Percentiles rank a stretch among this genome's conserved stretches.
phyloP scores from a whole-genome alignment of 345 rosid species.

The Eucalyptus dawsonii region DNA sequence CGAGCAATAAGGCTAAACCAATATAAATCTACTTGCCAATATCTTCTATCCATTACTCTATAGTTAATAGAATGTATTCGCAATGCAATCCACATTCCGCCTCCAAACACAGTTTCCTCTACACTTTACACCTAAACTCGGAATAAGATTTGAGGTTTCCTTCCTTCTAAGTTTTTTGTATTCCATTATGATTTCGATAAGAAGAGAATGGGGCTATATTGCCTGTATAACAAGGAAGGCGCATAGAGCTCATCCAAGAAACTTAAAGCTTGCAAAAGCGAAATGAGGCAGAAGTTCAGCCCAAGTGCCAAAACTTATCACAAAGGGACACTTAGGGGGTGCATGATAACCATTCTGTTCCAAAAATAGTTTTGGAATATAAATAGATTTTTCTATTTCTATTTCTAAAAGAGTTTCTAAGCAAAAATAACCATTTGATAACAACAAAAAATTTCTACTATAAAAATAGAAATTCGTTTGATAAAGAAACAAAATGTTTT shows the following conservation, averaged over 20 bases:
- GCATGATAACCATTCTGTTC: too few species aligned
- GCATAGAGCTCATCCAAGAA: background rate
- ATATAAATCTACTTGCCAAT: too few species aligned
- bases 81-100: background rate
- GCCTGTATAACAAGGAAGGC: background rate
- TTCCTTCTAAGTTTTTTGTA: background rate
- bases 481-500: too few species aligned
- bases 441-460: too few species aligned
- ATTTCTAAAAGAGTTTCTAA: too few species aligned
- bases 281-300: too few species aligned
- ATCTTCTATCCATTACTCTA: background rate
- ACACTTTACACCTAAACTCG: background rate
- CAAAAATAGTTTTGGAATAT: rapidly evolving
- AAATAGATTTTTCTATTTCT: too few species aligned
- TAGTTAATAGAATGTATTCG: background rate
- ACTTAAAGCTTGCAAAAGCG: background rate
- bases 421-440: too few species aligned
- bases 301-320: too few species aligned
- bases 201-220: background rate
- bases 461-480: too few species aligned
- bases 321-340: too few species aligned
- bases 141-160: background rate
- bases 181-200: background rate
- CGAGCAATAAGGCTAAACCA: too few species aligned
- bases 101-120: background rate